Evolutionary conservation across 176 grass and related monocot species (phyloP), one percentile per base, ranked within the genome.

Genomic region (Otatea glauca): DNA sequence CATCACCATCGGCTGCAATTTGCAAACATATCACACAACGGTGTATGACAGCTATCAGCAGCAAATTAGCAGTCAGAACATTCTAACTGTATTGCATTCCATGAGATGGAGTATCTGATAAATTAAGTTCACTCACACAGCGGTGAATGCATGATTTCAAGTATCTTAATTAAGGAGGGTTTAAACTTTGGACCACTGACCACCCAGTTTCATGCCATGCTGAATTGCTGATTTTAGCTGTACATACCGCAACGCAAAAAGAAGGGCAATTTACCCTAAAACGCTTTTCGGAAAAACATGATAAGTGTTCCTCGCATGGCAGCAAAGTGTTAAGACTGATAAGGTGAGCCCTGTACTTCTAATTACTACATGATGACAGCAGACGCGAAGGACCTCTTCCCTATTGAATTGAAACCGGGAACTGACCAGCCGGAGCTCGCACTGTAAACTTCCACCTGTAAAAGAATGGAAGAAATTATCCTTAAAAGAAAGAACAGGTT

Each of bases 381-480:
- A 45, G 92, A 93, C 2, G 92, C 64, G 35, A 95, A 98, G 74
- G 85, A 92, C 68, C 93, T 92, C 86, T 90, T 92, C 87, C 91
- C 91, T 63, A 98, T 77, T 62, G 92, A 83, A 77, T 38, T 81
- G 48, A 82, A 89, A 75, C 44, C 49, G 54, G 58, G 69, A 16
- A 72, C 68, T 61, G 74, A 85, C 96, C 96, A 98, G 17, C 91
- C 83, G 0, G 59, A 87, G 43, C 60, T 88, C 59, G 76, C 82
- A 37, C 70, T 87, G 81, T 88, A 97, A 67, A 84, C 90, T 80
- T 97, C 92, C 85, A 97, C 89, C 94, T 97, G 20, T 14, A 75
- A 69, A 5, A 74, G 60, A 45, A 34, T 35, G 59, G 39, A 70
- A 71, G 49, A 65, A 51, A 60, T 42, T 50, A 49, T 86, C 11